Evolutionary conservation across 768 basidiomycete genomes (phyloP).

Genomic region (Rhizopogon vinicolor): DNA sequence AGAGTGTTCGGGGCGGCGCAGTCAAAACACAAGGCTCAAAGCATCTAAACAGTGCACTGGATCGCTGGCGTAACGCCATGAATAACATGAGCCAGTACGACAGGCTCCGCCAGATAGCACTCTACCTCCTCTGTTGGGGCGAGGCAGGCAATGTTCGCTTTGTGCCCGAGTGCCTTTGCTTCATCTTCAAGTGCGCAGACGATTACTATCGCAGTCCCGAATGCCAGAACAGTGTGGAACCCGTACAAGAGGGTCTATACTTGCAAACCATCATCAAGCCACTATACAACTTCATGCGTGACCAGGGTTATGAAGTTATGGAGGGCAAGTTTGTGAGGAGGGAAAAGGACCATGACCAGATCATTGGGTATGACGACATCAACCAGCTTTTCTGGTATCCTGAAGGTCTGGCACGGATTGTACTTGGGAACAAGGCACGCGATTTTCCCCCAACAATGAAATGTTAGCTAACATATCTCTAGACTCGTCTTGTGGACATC

Average conservation of each 20-base stretch:
- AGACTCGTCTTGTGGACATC: slow-evolving; percentile 91
- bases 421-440: slow-evolving; percentile 79
- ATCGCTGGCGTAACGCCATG: slow-evolving; percentile 98
- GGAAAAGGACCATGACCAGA: slow-evolving; percentile 92
- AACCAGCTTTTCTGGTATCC: slow-evolving; percentile 99
- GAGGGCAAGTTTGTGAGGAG: slow-evolving; percentile 93
- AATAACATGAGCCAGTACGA: slow-evolving; percentile 99
- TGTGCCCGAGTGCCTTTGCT: slow-evolving; percentile 94
- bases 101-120: slow-evolving; percentile 91
- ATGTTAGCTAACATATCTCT: slow-evolving; percentile 1
- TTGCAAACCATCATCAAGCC: slow-evolving; percentile 91
- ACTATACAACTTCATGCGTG: slow-evolving; percentile 91
- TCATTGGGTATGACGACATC: slow-evolving; percentile 99
- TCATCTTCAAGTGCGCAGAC: slow-evolving; percentile 99
- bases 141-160: slow-evolving; percentile 98
- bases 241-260: slow-evolving; percentile 93
- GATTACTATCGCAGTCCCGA: slow-evolving; percentile 98
- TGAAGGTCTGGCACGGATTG: slow-evolving; percentile 91
- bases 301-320: slow-evolving; percentile 94
- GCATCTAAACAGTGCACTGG: slow-evolving; percentile 89
- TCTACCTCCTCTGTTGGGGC: slow-evolving; percentile 97
- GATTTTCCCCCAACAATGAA: not conserved
- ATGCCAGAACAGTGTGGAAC: slow-evolving; percentile 91
- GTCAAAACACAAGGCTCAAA: slow-evolving; percentile 57
- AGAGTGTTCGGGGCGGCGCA: slow-evolving; percentile 64